Base-by-base conservation (phyloP, 441 rosid species). In the Mallotus japonicus region DNA sequence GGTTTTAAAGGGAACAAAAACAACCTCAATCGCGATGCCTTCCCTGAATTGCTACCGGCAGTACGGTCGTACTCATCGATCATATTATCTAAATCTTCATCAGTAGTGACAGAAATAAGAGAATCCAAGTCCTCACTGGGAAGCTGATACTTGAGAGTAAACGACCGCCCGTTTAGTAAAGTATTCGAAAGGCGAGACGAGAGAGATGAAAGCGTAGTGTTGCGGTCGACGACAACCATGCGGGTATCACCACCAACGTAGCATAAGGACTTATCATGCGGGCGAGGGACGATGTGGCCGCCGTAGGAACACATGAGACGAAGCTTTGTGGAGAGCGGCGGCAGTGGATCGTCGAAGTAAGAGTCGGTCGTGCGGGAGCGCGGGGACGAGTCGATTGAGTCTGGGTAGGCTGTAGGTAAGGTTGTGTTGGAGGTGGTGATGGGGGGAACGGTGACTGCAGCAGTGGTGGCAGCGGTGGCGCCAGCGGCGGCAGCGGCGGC, bases 221-320 rank as follows among this genome's bases (percentile, higher is more conserved):
- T 79, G 32, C 97, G 97, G 73, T 95, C 98, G 37, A 85, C 91
- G 17, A 92, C 97, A 13, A 95, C 79, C 86, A 95, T 90, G 69
- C 97, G 97, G 60, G 91, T 95, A 74, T 95, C 96, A 13, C 99
- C 99, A 76, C 98, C 98, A 47, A 89, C 84, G 82, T 92, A 95
- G 77, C 96, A 95, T 42, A 95, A 85, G 13, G 88, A 84, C 85
- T 95, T 95, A 76, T 92, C 96, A 77, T 95, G 98, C 0, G 99
- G 98, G 1, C 99, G 92, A 16, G 99, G 99, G 15, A 92, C 88
- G 79, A 95, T 95, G 61, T 90, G 95, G 17, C 98, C 99, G 32
- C 96, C 98, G 77, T 88, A 92, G 75, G 98, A 92, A 80, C 99
- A 92, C 98, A 95, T 95, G 72, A 95, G 90, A 8, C 99, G 96